phyloP scores from a whole-genome alignment of 1,139 yeast genomes.

The Scheffersomyces lignicola region DNA sequence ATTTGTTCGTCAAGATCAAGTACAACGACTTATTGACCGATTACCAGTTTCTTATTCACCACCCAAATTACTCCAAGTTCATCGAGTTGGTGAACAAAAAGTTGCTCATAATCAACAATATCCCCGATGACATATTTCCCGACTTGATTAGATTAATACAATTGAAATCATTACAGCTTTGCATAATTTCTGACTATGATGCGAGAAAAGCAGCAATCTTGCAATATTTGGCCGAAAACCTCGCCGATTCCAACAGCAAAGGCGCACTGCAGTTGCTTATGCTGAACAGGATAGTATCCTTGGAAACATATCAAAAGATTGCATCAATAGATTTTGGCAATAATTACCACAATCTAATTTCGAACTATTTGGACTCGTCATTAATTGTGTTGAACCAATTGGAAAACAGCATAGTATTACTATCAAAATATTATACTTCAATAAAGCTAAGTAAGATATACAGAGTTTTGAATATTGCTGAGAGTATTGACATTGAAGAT shows the following conservation, averaged over 20 bases:
- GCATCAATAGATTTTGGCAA: slow-evolving; percentile 7
- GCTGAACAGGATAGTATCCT: slow-evolving; percentile 2
- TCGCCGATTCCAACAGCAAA: slow-evolving; percentile 6
- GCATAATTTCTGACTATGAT: slow-evolving; percentile 34
- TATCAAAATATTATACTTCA: slow-evolving; percentile 30
- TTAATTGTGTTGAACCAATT: slow-evolving; percentile 25
- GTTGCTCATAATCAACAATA: slow-evolving; percentile 24
- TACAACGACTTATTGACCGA: slow-evolving; percentile 28
- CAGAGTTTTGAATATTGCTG: slow-evolving; percentile 12
- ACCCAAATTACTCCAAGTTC: slow-evolving; percentile 19
- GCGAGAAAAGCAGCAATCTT: slow-evolving; percentile 31
- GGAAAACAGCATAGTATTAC: slow-evolving; percentile 31
- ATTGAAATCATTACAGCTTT: slow-evolving; percentile 29
- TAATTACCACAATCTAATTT: slow-evolving; percentile 9
- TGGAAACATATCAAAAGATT: slow-evolving; percentile 3
- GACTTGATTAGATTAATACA: slow-evolving; percentile 13
- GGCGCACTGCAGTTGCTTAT: slow-evolving; percentile 4
- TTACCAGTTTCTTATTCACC: slow-evolving; percentile 27
- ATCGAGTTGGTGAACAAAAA: slow-evolving; percentile 42
- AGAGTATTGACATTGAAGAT: slow-evolving; percentile 19
- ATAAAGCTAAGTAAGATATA: slow-evolving; percentile 20
- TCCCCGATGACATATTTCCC: slow-evolving; percentile 12
- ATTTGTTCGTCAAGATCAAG: slow-evolving; percentile 13
- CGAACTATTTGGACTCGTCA: slow-evolving; percentile 11
- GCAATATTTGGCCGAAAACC: slow-evolving; percentile 21